Conservation (phyloP, 78 protist species). For the Dictyostelium capitatum region DNA sequence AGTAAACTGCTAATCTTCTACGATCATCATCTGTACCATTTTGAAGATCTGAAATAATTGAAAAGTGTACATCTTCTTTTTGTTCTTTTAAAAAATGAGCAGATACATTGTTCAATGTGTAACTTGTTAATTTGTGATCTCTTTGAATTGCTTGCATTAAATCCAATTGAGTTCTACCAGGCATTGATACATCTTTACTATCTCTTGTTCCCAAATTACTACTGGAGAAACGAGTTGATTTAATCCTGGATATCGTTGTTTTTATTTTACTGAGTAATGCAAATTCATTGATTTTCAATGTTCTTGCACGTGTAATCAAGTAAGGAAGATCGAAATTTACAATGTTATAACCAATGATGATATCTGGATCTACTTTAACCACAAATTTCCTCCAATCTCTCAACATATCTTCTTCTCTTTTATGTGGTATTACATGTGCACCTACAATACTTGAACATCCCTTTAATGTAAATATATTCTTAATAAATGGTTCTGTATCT, state of each 20-base stretch:
- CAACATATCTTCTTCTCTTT: conserved; percentile 91
- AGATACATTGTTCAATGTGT: conserved; percentile 98
- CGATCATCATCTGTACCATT: conserved; percentile 96
- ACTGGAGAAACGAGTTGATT: conserved; percentile 83
- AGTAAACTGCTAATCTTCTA: conserved; percentile 98
- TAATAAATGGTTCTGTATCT: conserved; percentile 76
- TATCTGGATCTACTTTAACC: conserved; percentile 96
- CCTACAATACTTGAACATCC: conserved; percentile 96
- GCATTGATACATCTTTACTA: conserved; percentile 88
- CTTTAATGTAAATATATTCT: conserved; percentile 91
- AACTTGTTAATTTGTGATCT: conserved; percentile 84
- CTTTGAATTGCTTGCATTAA: conserved; percentile 87
- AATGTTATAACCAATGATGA: conserved; percentile 99
- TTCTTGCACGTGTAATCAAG: conserved; percentile 94
- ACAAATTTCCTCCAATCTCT: conserved; percentile 88
- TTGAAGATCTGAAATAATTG: conserved; percentile 97
- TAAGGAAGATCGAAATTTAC: conserved; percentile 98
- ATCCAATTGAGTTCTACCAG: conserved; percentile 84
- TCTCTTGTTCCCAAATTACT: conserved; percentile 96
- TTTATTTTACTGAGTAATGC: conserved; percentile 73
- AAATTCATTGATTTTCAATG: conserved; percentile 77
- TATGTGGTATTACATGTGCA: conserved; percentile 90
- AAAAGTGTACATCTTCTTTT: conserved; percentile 99
- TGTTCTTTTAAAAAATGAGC: conserved; percentile 98
- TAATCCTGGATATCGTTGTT: conserved; percentile 71